Evolutionary conservation across 345 rosid species (phyloP).

Genomic region (Brassica carinata): DNA sequence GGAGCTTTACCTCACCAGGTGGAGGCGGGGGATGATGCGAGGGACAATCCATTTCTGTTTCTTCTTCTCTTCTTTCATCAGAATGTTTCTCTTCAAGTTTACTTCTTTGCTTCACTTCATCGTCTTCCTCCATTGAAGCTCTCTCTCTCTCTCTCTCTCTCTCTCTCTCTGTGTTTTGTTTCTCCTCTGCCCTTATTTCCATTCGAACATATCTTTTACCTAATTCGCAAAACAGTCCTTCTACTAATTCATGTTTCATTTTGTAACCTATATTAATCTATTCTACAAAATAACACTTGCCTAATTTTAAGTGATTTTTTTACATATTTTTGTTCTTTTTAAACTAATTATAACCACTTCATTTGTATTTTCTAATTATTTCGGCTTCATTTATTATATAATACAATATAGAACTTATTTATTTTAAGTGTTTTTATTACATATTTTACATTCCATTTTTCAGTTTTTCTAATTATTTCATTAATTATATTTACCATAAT

Average conservation of each 20-base stretch:
- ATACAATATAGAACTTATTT: no score
- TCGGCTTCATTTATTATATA: no score
- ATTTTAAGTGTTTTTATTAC: no score
- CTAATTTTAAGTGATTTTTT: no score
- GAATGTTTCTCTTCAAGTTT: constrained; percentile 7
- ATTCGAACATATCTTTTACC: background rate
- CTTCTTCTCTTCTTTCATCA: background rate
- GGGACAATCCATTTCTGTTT: background rate
- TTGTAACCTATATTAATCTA: background rate
- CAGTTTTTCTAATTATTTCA: no score
- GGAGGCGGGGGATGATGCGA: constrained; percentile 43
- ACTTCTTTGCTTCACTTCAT: constrained; percentile 22
- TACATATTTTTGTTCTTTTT: no score
- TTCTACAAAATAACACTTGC: no score
- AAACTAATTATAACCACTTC: no score
- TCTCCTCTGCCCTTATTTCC: constrained; percentile 6
- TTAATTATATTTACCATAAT: no score
- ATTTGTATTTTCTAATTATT: no score
- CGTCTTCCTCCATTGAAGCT: constrained; percentile 31
- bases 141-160: constrained; percentile 4
- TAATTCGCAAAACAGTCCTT: constrained; percentile 6
- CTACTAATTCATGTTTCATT: background rate
- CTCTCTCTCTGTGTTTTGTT: background rate
- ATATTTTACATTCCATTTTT: no score
- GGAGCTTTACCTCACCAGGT: constrained; percentile 27